phyloP scores from a whole-genome alignment of 768 basidiomycete species.

The Auricularia auricula-judae region DNA sequence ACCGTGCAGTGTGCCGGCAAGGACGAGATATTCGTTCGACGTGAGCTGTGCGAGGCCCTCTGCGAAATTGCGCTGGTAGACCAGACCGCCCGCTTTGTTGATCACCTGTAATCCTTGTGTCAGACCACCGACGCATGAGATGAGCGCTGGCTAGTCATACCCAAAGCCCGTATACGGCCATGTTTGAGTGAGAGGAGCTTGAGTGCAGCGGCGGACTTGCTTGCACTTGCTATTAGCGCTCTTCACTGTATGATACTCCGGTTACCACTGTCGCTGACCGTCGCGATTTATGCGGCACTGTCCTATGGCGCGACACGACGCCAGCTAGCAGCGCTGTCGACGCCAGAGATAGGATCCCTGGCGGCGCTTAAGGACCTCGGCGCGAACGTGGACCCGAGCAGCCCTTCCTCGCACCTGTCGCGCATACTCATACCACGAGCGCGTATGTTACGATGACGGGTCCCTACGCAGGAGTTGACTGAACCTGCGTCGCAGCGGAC shows the following conservation, averaged over 20 bases:
- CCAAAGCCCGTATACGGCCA: slow-evolving; percentile 80
- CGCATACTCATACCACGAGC: slow-evolving; percentile 79
- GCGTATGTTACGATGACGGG: slow-evolving; percentile 33
- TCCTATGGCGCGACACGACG: not conserved
- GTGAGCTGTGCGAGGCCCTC: slow-evolving; percentile 87
- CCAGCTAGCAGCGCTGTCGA: slow-evolving; percentile 31
- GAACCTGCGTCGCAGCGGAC: slow-evolving; percentile 34
- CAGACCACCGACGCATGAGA: not conserved
- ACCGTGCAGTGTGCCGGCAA: slow-evolving; percentile 93
- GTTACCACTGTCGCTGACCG: not conserved
- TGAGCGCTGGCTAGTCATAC: slow-evolving; percentile 28
- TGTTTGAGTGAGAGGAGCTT: slow-evolving; percentile 17
- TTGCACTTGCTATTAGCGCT: not conserved
- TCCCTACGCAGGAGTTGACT: no score
- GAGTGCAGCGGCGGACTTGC: not conserved
- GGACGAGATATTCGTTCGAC: slow-evolving; percentile 89
- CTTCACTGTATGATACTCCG: not conserved
- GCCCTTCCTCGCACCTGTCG: slow-evolving; percentile 64
- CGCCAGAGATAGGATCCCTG: slow-evolving; percentile 39
- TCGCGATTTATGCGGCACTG: not conserved
- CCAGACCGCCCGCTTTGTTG: slow-evolving; percentile 95
- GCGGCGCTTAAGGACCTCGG: slow-evolving; percentile 50
- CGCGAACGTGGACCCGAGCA: slow-evolving; percentile 52
- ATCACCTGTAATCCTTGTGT: slow-evolving; percentile 51
- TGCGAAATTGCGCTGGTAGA: slow-evolving; percentile 91